These are phyloP conservation scores for Cochlearia excelsa DNA, from an alignment of 345 rosid species.

Conservation along the genomic window DNA sequence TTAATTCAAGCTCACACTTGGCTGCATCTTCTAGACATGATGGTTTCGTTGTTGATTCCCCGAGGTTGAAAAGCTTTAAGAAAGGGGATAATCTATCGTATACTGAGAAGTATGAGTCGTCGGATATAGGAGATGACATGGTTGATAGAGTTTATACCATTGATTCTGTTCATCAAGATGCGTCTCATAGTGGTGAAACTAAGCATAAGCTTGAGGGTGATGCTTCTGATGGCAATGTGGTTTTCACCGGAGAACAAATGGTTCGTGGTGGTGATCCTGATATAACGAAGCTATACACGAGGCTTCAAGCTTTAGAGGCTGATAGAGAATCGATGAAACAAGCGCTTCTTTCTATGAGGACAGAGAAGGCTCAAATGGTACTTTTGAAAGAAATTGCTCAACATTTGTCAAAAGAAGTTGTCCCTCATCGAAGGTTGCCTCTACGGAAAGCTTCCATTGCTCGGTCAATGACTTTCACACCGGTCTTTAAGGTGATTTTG, in stretches of 20 bases:
- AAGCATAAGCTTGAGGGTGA: conserved; percentile 22
- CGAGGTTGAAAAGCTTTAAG: conserved; percentile 43
- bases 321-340: conserved; percentile 98
- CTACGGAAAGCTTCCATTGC: conserved; percentile 46
- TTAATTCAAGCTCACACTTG: conserved; percentile 47
- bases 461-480: conserved; percentile 47
- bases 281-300: conserved; percentile 68
- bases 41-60: conserved; percentile 47
- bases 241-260: conserved; percentile 11
- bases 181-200: conserved; percentile 16
- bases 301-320: conserved; percentile 96
- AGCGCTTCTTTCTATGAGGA: conserved; percentile 83
- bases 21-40: conserved; percentile 46
- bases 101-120: conserved; percentile 53
- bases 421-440: conserved; percentile 53
- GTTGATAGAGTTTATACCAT: conserved; percentile 79
- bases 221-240: conserved; percentile 13
- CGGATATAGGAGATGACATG: conserved; percentile 70
- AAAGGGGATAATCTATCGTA: conserved; percentile 49
- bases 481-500: conserved; percentile 70
- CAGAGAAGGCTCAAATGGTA: conserved; percentile 80
- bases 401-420: conserved; percentile 71
- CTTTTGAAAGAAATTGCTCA: conserved; percentile 95
- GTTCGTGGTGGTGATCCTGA: conserved; percentile 67
- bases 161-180: conserved; percentile 55